A percentile compares a stretch with the other conserved stretches of the same genome.
These are phyloP conservation scores for Trichomonascus vanleenenianus DNA, from an alignment of 805 yeast species.

Conservation along the genomic window DNA sequence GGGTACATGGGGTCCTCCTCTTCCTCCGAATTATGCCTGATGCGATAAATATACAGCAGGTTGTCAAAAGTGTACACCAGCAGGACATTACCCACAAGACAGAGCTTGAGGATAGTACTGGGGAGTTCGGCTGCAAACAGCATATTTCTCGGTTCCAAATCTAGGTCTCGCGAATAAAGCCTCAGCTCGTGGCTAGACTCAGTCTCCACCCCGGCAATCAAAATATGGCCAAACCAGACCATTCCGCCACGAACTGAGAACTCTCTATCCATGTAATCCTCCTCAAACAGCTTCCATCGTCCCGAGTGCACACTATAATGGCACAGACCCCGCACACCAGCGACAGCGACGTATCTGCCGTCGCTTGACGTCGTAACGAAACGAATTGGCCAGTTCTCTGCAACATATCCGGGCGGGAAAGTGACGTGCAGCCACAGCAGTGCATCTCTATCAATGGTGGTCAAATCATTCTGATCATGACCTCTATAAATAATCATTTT, in stretches of 20 bases:
- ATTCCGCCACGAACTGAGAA: constrained; percentile 32
- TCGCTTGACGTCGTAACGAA: constrained; percentile 38
- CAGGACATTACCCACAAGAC: constrained; percentile 24
- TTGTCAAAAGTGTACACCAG: constrained; percentile 31
- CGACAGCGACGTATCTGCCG: constrained; percentile 42
- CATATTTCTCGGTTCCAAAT: constrained; percentile 27
- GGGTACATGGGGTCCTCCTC: constrained; percentile 7
- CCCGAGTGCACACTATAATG: constrained; percentile 34
- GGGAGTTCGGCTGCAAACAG: constrained; percentile 25
- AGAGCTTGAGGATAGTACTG: constrained; percentile 25
- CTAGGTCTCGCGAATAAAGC: constrained; percentile 31
- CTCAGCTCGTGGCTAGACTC: constrained; percentile 24
- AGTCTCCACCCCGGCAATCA: constrained; percentile 29
- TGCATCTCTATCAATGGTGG: constrained; percentile 36
- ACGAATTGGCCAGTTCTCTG: constrained; percentile 38
- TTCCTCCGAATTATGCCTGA: constrained; percentile 7
- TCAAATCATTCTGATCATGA: constrained; percentile 35
- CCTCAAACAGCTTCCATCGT: constrained; percentile 41
- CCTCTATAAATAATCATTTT: constrained; percentile 40
- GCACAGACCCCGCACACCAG: constrained; percentile 41
- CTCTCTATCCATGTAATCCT: constrained; percentile 28
- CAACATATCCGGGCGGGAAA: constrained; percentile 38
- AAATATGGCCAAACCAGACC: constrained; percentile 31
- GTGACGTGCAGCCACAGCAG: constrained; percentile 40
- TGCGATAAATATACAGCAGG: constrained; percentile 23